Evolutionary conservation across 2,329 filamentous ascomycete genomes (phyloP).

Genomic region (Sphaceloma murrayae): DNA sequence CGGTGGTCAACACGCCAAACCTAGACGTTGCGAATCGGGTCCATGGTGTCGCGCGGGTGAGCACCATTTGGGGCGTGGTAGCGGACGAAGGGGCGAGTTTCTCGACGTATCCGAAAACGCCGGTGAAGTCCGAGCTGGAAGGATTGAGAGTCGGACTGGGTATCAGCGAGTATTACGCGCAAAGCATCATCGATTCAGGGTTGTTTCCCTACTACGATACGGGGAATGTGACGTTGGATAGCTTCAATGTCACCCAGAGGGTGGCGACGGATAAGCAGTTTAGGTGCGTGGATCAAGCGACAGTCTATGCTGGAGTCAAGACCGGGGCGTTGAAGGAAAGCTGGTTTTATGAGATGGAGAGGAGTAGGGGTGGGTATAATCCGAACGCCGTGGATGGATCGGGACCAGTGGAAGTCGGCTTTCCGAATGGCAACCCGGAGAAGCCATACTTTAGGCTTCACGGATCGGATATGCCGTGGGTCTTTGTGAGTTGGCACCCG

Average conservation of each 20-base stretch:
- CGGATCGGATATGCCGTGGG: slow-evolving; percentile 43
- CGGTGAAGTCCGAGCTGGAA: slow-evolving; percentile 34
- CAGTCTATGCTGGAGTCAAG: slow-evolving; percentile 42
- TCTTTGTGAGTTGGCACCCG: slow-evolving; percentile 46
- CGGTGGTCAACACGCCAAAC: slow-evolving; percentile 43
- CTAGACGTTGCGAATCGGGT: slow-evolving; percentile 39
- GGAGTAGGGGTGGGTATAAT: slow-evolving; percentile 45
- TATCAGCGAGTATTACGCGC: slow-evolving; percentile 35
- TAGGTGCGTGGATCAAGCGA: slow-evolving; percentile 52
- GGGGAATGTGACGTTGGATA: slow-evolving; percentile 44
- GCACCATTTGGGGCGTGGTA: slow-evolving; percentile 48
- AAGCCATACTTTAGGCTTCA: slow-evolving; percentile 49
- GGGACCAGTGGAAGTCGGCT: slow-evolving; percentile 30
- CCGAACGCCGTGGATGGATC: slow-evolving; percentile 46
- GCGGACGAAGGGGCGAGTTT: slow-evolving; percentile 49
- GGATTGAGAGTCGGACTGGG: slow-evolving; percentile 39
- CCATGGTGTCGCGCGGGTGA: slow-evolving; percentile 39
- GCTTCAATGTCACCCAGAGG: slow-evolving; percentile 47
- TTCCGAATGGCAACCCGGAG: slow-evolving; percentile 40
- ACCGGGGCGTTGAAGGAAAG: slow-evolving; percentile 40
- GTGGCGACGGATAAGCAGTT: slow-evolving; percentile 51
- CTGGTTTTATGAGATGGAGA: slow-evolving; percentile 53
- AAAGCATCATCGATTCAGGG: slow-evolving; percentile 34
- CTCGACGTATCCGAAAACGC: slow-evolving; percentile 38
- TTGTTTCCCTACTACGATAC: slow-evolving; percentile 44